A percentile compares a stretch with the other conserved stretches of the same genome.
Conservation (phyloP, 2,329 filamentous ascomycete species). For the Rhexocercosporidium sp. region DNA sequence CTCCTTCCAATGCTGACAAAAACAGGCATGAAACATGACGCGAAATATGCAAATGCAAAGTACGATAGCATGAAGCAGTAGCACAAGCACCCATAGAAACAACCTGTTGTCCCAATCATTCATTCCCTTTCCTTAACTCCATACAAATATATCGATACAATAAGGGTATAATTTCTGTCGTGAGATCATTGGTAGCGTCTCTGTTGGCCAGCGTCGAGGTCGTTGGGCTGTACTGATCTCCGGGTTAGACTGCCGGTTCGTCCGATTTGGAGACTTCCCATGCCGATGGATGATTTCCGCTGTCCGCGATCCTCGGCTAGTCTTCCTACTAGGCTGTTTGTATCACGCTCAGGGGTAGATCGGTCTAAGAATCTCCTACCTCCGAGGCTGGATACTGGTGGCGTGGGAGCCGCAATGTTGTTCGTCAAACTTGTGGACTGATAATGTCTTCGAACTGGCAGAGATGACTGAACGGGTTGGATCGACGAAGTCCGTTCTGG, state of each 20-base stretch:
- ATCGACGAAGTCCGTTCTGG: conserved; percentile 44
- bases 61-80: background rate
- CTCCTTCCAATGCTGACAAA: conserved; percentile 25
- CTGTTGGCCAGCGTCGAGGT: conserved; percentile 29
- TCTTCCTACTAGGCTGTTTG: conserved; percentile 31
- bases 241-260: conserved; percentile 35
- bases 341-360: conserved; percentile 41
- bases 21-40: conserved; percentile 12
- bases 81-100: background rate
- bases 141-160: conserved; percentile 28
- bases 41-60: conserved; percentile 14
- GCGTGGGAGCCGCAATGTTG: conserved; percentile 22
- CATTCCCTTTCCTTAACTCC: conserved; percentile 27
- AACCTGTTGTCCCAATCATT: too few species aligned
- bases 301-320: conserved; percentile 37
- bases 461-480: conserved; percentile 50
- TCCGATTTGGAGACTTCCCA: conserved; percentile 28
- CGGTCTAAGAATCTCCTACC: conserved; percentile 39
- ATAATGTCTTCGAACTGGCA: conserved; percentile 59
- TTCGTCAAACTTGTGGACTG: conserved; percentile 52
- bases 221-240: conserved; percentile 31
- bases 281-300: conserved; percentile 36
- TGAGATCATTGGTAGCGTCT: conserved; percentile 31
- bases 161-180: conserved; percentile 1
- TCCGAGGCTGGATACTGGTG: conserved; percentile 28